Base-by-base conservation (phyloP, 2,329 filamentous ascomycete species). In the Curvularia sp. region DNA sequence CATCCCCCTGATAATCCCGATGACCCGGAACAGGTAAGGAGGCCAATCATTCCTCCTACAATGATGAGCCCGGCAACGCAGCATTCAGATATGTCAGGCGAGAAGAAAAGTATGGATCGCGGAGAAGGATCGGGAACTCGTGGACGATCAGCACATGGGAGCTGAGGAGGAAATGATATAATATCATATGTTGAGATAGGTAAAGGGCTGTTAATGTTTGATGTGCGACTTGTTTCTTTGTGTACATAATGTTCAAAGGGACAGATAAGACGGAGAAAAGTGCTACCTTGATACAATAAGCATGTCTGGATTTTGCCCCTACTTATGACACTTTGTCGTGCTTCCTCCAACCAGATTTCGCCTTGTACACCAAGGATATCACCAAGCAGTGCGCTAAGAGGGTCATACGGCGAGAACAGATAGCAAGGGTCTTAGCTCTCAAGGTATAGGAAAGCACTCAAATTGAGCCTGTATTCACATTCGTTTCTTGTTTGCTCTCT, bases 31-130 rank as follows among this genome's bases (percentile, higher is more conserved):
- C 63, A 77, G 44, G 73, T 77, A 2, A 62, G 68, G 31, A 60
- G 74, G 1, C 74, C 74, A 5, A 73, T 75, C 49, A 66, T 75
- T 4, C 69, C 71, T 10, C 69, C 69, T 6, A 67, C 69, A 30
- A 69, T 58, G 5, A 63, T 67, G 13, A 64, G 43, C 2, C 33
- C 24, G 7, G 44, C 30, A 1, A 49, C 33, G 67, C 0, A 49
- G 70, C 1, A 59, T 64, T 8, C 39, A 1, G 22, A 54, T n/a
- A 22, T 49, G 18, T 18, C 35, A 43, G 4, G 38, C n/a, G 50
- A 13, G 13, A 33, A 24, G 31, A 38, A 28, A 2, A n/a, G n/a
- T 28, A 38, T 2, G 22, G 18, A 10, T 22, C 15, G 22, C 38
- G 5, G 43, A 35, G 41, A 24, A 15, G 10, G 13, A 1, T 22